These are phyloP conservation scores for Nothophaeocryptopus gaeumannii DNA, from an alignment of 2,329 filamentous ascomycete species.

Conservation along the genomic window DNA sequence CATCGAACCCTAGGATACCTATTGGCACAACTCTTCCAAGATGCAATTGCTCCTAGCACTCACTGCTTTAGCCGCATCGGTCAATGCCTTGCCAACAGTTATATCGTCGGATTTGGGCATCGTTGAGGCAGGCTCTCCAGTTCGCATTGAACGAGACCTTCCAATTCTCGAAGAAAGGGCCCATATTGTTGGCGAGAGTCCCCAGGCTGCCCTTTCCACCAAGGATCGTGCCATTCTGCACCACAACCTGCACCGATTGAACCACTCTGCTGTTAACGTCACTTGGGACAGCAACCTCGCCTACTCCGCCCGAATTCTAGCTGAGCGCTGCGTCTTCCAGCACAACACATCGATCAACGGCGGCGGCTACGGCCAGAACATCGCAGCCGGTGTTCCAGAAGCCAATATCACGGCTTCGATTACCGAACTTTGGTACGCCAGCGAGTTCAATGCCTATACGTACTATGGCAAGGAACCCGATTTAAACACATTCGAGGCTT, in stretches of 20 bases:
- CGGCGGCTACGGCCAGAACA: constrained; percentile 82
- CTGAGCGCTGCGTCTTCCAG: constrained; percentile 64
- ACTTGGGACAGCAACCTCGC: constrained; percentile 65
- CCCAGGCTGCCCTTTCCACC: background rate
- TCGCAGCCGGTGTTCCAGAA: constrained; percentile 63
- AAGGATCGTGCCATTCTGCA: constrained; percentile 10
- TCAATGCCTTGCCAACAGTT: background rate
- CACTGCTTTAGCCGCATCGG: background rate
- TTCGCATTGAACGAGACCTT: too few relatives aligned
- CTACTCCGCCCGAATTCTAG: constrained; percentile 60
- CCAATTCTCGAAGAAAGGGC: too few relatives aligned
- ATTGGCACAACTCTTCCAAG: background rate
- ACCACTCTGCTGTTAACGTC: constrained; percentile 45
- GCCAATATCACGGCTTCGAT: constrained; percentile 63
- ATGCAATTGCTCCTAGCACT: background rate
- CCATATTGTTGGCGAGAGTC: background rate
- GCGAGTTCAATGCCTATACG: constrained; percentile 60
- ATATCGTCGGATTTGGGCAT: too few relatives aligned
- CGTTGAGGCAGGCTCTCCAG: too few relatives aligned
- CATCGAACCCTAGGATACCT: background rate
- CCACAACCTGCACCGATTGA: constrained; percentile 18
- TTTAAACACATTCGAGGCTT: constrained; percentile 59
- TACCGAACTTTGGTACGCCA: constrained; percentile 83
- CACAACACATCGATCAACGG: constrained; percentile 68
- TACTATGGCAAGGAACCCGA: constrained; percentile 46